phyloP scores from a whole-genome alignment of 352 stramenopile species.

The Globisporangium megalacanthum region DNA sequence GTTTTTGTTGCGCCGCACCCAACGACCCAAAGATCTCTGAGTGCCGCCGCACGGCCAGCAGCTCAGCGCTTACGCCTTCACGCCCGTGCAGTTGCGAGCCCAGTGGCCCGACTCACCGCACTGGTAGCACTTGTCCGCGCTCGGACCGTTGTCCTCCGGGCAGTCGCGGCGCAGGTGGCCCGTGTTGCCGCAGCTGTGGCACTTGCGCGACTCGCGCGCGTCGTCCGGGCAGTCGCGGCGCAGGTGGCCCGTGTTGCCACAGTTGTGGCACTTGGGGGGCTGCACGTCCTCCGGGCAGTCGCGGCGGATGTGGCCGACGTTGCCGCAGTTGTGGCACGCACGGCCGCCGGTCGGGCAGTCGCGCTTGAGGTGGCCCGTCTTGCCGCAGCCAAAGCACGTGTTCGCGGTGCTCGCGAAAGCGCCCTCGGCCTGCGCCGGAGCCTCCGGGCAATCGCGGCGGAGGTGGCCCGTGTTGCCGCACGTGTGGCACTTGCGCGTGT shows the following conservation, averaged over 20 bases:
- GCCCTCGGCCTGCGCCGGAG: constrained; percentile 34
- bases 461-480: constrained; percentile 72
- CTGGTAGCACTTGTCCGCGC: constrained; percentile 80
- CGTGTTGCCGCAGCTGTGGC: constrained; percentile 64
- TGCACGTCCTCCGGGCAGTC: constrained; percentile 71
- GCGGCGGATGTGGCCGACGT: constrained; percentile 68
- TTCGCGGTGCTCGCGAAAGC: constrained; percentile 25
- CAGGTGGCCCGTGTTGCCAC: constrained; percentile 58
- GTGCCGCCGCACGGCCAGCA: not conserved
- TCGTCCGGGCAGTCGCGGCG: constrained; percentile 72
- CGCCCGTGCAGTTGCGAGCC: constrained; percentile 68
- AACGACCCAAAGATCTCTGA: no score
- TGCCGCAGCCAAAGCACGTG: constrained; percentile 74
- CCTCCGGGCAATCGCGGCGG: constrained; percentile 69
- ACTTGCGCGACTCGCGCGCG: constrained; percentile 61
- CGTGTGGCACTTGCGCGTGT: constrained; percentile 73
- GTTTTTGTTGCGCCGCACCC: constrained; percentile 18
- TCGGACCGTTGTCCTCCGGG: constrained; percentile 65
- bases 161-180: constrained; percentile 76
- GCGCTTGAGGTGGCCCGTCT: constrained; percentile 76
- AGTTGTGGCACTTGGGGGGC: constrained; percentile 81
- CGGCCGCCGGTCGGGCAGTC: constrained; percentile 66
- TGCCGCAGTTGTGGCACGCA: constrained; percentile 81
- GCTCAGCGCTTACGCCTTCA: constrained; percentile 39
- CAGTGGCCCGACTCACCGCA: constrained; percentile 73